Evolutionary conservation across 2,329 filamentous ascomycete species (phyloP).

Genomic region (Hypoxylon sp.): DNA sequence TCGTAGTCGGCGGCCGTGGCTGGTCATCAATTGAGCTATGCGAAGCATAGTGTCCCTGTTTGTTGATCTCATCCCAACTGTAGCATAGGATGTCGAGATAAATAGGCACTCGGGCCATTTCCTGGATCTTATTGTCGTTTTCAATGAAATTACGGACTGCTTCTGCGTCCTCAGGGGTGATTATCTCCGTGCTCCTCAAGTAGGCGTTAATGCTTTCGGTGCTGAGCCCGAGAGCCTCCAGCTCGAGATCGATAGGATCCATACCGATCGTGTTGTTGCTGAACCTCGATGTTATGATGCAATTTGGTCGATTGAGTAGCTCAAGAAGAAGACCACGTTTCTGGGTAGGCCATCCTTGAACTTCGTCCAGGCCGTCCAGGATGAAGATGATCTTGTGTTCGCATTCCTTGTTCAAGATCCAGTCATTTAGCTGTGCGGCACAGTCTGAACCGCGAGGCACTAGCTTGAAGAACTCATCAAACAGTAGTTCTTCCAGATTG

Average conservation of each 20-base stretch:
- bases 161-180: neutral
- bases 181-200: neutral
- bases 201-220: neutral
- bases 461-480: neutral
- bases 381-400: neutral
- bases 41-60: too few species aligned
- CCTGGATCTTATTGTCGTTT: neutral
- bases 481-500: neutral
- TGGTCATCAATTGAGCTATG: too few species aligned
- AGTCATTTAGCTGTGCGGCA: neutral
- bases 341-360: neutral
- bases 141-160: neutral
- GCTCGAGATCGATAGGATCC: neutral
- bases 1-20: neutral
- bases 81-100: neutral
- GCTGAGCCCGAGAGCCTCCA: neutral
- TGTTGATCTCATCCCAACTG: neutral
- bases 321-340: neutral
- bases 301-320: neutral
- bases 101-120: neutral
- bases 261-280: neutral
- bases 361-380: neutral
- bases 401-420: neutral
- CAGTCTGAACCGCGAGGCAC: neutral
- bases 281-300: neutral